Evolutionary conservation across 805 yeast species (phyloP).

Genomic region (Priceomyces medius): DNA sequence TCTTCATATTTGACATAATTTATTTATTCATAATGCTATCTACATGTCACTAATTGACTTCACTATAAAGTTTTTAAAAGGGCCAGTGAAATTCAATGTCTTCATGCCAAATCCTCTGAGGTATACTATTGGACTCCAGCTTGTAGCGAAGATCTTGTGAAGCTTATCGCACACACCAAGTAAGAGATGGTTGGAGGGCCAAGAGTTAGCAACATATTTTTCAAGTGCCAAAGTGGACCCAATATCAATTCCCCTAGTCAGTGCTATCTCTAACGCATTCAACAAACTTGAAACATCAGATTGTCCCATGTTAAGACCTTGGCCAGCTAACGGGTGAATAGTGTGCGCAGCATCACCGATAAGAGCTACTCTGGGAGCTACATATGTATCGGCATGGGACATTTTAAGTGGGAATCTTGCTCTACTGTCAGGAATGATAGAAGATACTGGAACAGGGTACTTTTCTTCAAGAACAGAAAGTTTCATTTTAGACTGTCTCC

Average conservation of each 20-base stretch:
- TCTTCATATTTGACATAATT: too few relatives aligned
- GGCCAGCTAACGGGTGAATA: slow-evolving; percentile 96
- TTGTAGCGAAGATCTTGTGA: slow-evolving; percentile 81
- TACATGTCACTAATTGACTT: slow-evolving; percentile 35
- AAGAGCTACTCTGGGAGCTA: slow-evolving; percentile 81
- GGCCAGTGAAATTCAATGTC: slow-evolving; percentile 58
- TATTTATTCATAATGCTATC: not conserved
- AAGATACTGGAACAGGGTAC: slow-evolving; percentile 65
- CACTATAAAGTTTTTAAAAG: slow-evolving; percentile 70
- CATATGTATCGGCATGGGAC: slow-evolving; percentile 88
- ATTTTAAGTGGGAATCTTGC: slow-evolving; percentile 87
- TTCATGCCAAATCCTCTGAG: slow-evolving; percentile 76
- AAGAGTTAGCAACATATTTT: slow-evolving; percentile 82
- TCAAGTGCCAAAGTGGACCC: slow-evolving; percentile 81
- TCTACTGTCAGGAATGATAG: slow-evolving; percentile 61
- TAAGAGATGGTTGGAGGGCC: slow-evolving; percentile 73
- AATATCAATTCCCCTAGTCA: slow-evolving; percentile 79
- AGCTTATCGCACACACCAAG: slow-evolving; percentile 89
- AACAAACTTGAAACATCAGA: slow-evolving; percentile 78
- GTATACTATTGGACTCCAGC: slow-evolving; percentile 69
- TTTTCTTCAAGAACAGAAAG: slow-evolving; percentile 52
- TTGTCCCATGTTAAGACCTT: slow-evolving; percentile 97
- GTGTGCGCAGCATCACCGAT: slow-evolving; percentile 99
- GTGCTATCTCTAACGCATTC: slow-evolving; percentile 66
- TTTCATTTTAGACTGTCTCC: slow-evolving; percentile 55